Percentiles rank a stretch among this genome's conserved stretches.
These are phyloP conservation scores for Suillus luteus DNA, from an alignment of 768 basidiomycete species.

Conservation along the genomic window DNA sequence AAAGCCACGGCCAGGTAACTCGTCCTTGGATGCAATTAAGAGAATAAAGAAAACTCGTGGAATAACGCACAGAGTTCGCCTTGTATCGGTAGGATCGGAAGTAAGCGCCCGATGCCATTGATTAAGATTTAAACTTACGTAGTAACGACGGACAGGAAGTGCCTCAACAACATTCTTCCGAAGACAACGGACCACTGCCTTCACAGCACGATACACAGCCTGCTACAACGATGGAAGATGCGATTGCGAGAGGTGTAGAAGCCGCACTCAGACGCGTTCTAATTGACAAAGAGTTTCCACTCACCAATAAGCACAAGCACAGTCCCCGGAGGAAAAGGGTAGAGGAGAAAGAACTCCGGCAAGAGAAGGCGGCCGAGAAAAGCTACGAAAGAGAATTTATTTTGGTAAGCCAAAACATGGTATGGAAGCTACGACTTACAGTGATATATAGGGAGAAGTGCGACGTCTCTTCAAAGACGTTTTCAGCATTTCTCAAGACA, in stretches of 20 bases:
- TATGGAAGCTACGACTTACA: background rate
- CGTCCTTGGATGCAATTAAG: constrained; percentile 9
- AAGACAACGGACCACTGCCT: background rate
- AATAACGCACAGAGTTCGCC: constrained; percentile 1
- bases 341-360: constrained; percentile 1
- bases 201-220: background rate
- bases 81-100: constrained; percentile 4
- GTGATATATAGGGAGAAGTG: background rate
- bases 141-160: background rate
- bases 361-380: constrained; percentile 1
- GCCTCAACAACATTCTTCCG: background rate
- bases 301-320: background rate
- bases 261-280: no score
- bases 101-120: background rate
- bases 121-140: background rate
- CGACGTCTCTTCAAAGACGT: constrained; percentile 11
- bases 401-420: constrained; percentile 6
- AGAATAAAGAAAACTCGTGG: constrained; percentile 8
- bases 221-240: background rate
- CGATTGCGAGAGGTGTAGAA: no score
- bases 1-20: background rate
- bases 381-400: constrained; percentile 11
- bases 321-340: constrained; percentile 1
- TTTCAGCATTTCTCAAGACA: constrained; percentile 13
- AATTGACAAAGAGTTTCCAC: no score